Conservation (phyloP, 495 filamentous ascomycete genomes). For the Hyaloscypha variabilis region DNA sequence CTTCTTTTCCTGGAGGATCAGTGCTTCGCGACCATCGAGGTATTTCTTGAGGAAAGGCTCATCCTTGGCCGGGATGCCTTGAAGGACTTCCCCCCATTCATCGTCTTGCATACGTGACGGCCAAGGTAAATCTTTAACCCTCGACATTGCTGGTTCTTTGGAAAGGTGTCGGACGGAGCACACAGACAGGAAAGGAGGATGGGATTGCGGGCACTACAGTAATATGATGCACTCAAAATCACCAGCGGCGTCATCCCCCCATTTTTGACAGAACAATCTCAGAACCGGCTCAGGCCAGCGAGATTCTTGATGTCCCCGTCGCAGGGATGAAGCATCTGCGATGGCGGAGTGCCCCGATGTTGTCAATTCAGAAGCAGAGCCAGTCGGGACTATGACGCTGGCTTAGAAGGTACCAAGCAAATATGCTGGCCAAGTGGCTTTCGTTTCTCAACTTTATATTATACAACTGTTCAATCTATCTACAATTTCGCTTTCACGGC, state of each 20-base stretch:
- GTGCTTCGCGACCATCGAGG: constrained; percentile 70
- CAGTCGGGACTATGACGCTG: too few species aligned
- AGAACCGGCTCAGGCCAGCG: too few species aligned
- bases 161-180: neutral
- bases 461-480: constrained; percentile 18
- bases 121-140: constrained; percentile 28
- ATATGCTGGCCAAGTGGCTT: neutral
- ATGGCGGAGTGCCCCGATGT: constrained; percentile 22
- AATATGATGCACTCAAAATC: neutral
- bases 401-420: too few species aligned
- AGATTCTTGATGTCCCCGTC: too few species aligned
- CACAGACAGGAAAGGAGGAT: neutral
- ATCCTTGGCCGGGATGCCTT: constrained; percentile 53
- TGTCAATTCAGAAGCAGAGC: constrained; percentile 4
- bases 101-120: constrained; percentile 43
- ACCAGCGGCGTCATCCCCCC: too few species aligned
- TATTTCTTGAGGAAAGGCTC: constrained; percentile 83
- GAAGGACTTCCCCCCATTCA: constrained; percentile 54
- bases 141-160: constrained; percentile 21
- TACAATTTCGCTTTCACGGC: constrained; percentile 82
- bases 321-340: too few species aligned
- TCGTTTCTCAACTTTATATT: constrained; percentile 1
- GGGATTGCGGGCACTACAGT: neutral
- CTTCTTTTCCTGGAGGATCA: constrained; percentile 79
- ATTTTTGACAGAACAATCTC: too few species aligned